A percentile compares a stretch with the other conserved stretches of the same genome.
phyloP scores from a whole-genome alignment of 2,329 filamentous ascomycete genomes.

The Phoma sp. region DNA sequence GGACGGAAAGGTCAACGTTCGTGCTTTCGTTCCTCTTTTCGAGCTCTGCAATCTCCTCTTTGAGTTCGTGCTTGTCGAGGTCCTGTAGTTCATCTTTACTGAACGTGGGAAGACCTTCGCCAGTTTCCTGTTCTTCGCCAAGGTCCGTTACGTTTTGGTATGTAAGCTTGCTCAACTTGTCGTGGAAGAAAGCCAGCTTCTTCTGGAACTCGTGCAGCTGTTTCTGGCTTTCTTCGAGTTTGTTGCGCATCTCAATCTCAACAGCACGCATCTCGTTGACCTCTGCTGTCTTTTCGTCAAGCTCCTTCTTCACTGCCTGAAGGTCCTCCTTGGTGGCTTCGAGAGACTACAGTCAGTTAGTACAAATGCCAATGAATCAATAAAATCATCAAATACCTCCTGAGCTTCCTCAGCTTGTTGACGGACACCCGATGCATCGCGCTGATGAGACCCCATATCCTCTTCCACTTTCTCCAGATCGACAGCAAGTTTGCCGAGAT shows the following conservation, averaged over 20 bases:
- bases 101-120: slow-evolving; percentile 70
- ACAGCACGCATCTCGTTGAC: slow-evolving; percentile 60
- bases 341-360: slow-evolving; percentile 61
- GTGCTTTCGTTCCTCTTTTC: slow-evolving; percentile 83
- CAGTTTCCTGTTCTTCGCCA: slow-evolving; percentile 62
- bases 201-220: slow-evolving; percentile 84
- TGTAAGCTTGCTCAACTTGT: slow-evolving; percentile 83
- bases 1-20: slow-evolving; percentile 85
- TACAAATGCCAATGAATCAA: not conserved
- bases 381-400: slow-evolving; percentile 53
- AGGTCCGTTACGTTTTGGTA: slow-evolving; percentile 74
- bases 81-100: slow-evolving; percentile 72
- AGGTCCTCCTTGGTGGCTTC: slow-evolving; percentile 82
- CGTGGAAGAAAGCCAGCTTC: slow-evolving; percentile 82
- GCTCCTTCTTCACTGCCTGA: slow-evolving; percentile 76
- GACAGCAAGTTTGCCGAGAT: slow-evolving; percentile 71
- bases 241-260: slow-evolving; percentile 98
- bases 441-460: slow-evolving; percentile 78
- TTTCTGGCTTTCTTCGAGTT: slow-evolving; percentile 96
- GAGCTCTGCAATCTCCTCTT: slow-evolving; percentile 68
- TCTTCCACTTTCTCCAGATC: slow-evolving; percentile 81
- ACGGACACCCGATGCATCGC: slow-evolving; percentile 74
- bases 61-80: slow-evolving; percentile 67
- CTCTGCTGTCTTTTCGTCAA: slow-evolving; percentile 75
- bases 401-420: slow-evolving; percentile 81